Percentiles rank a stretch among this genome's conserved stretches.
Evolutionary conservation across 441 rosid species (phyloP).

Genomic region (Euphorbia celastroides): DNA sequence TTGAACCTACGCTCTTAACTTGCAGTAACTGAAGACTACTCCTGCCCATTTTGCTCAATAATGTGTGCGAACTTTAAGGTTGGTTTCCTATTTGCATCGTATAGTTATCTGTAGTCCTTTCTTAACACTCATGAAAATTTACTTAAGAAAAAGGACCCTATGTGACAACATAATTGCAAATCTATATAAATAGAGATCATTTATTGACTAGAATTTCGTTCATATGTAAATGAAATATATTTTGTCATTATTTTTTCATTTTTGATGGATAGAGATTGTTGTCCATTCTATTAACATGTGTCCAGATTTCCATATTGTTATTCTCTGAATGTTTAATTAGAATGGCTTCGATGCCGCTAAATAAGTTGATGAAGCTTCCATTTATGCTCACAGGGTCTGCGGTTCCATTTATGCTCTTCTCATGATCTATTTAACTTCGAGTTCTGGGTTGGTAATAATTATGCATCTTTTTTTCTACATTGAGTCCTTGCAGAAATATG

Average conservation of each 20-base stretch:
- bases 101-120: slow-evolving; percentile 1
- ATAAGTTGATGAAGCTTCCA: slow-evolving; percentile 13
- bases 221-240: neutral
- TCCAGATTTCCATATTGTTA: too few relatives aligned
- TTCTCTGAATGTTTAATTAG: neutral
- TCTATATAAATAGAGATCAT: neutral
- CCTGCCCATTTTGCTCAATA: slow-evolving; percentile 87
- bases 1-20: slow-evolving; percentile 12
- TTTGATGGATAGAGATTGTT: neutral
- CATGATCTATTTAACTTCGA: slow-evolving; percentile 85
- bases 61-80: slow-evolving; percentile 80
- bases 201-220: neutral
- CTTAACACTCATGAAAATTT: neutral
- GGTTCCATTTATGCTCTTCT: slow-evolving; percentile 65
- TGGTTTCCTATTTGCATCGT: slow-evolving; percentile 17
- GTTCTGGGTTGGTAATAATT: slow-evolving; percentile 66
- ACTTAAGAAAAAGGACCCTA: slow-evolving; percentile 2
- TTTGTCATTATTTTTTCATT: neutral
- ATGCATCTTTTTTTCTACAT: slow-evolving; percentile 25
- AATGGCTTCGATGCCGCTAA: neutral
- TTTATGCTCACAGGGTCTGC: slow-evolving; percentile 65
- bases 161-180: neutral
- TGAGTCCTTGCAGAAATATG: slow-evolving; percentile 21
- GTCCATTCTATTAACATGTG: neutral
- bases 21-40: slow-evolving; percentile 81